Base-by-base conservation (phyloP, 164 flowering plant genomes). In the Piper longum region DNA sequence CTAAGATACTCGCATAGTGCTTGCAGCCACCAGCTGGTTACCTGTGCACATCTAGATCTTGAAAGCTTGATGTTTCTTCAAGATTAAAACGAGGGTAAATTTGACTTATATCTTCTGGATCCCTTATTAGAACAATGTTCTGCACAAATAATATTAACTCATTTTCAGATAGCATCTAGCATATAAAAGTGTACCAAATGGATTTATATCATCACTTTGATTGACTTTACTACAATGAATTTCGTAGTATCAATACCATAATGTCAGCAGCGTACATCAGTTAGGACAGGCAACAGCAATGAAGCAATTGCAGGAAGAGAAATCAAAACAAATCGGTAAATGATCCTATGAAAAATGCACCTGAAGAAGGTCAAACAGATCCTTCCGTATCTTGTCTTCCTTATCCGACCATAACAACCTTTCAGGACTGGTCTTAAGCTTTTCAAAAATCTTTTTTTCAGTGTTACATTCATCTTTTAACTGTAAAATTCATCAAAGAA, bases 61-160 rank as follows among this genome's bases (percentile, higher is more conserved):
- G 75, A 59, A 93, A 93, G 75, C 86, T 88, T 41, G 88, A 80
- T 41, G 95, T 87, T 64, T 90, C 97, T 71, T 93, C 99, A 70
- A 93, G 73, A 74, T 87, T 88, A 75, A 93, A 90, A 54, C 99
- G 96, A 64, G 99, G 99, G 70, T 93, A 88, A 69, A 86, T 90
- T 54, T 80, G 85, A 65, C 78, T 78, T 56, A 85, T 66, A 80
- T 88, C 83, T 72, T 93, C 96, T 18, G 85, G 85, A 75, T 93
- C 99, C 79, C 86, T 82, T 59, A 93, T 84, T 57, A 93, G 97
- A 66, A 86, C 97, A 72, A 93, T 72, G 72, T 93, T 87, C 99
- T 93, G 91, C 81, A 62, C 36, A 26, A 26, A 26, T 48, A 60
- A 9, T 40, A 18, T 26, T 18, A 60, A 1, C 51, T 14, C 40